Percentiles rank a stretch among this genome's conserved stretches.
phyloP scores from a whole-genome alignment of 306 rosid genomes.

The Oxytropis ochrocephala region DNA sequence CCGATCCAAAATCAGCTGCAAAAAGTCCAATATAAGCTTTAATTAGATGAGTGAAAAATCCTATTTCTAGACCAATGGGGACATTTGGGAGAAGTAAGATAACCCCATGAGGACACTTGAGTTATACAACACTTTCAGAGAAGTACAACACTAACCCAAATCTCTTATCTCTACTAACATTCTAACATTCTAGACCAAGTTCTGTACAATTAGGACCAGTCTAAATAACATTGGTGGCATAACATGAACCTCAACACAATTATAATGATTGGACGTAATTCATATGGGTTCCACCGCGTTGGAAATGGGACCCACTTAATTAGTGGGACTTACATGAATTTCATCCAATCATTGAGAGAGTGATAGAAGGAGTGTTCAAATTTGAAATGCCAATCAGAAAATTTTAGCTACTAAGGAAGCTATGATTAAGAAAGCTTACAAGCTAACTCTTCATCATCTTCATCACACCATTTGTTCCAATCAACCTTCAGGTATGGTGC shows the following conservation, averaged over 20 bases:
- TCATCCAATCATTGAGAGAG: too few relatives aligned
- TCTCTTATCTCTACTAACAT: too few relatives aligned
- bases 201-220: background rate
- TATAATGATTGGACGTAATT: background rate
- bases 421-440: constrained; percentile 31
- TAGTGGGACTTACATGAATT: too few relatives aligned
- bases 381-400: constrained; percentile 14
- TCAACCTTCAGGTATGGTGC: constrained; percentile 84
- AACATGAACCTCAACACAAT: background rate
- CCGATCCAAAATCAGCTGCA: constrained; percentile 65
- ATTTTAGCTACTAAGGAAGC: background rate
- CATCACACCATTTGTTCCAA: constrained; percentile 88
- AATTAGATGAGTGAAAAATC: constrained; percentile 13
- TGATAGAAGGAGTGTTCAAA: too few relatives aligned
- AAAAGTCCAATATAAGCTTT: constrained; percentile 15
- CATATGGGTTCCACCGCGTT: too few relatives aligned
- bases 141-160: too few relatives aligned
- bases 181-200: too few relatives aligned
- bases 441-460: constrained; percentile 60
- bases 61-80: background rate
- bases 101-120: too few relatives aligned
- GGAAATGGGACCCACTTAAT: too few relatives aligned
- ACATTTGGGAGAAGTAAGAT: too few relatives aligned
- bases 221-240: background rate
- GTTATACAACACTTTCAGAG: too few relatives aligned